Percentiles rank a stretch among this genome's conserved stretches.
Evolutionary conservation across 345 rosid species (phyloP).

Genomic region (Mercurialis annua): DNA sequence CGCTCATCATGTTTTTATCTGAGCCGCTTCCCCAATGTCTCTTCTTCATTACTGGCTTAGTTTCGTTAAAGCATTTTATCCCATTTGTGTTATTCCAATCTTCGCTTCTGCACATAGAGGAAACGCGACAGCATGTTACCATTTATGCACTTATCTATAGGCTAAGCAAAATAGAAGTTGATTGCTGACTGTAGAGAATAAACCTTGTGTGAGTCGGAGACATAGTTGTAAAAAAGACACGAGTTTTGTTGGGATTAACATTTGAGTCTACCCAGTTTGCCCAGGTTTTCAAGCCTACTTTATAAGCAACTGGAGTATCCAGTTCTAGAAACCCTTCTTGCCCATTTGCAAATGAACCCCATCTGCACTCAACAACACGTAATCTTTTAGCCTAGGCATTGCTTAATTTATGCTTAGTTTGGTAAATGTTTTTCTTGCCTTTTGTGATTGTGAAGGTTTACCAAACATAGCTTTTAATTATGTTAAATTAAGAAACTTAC

Average conservation of each 20-base stretch:
- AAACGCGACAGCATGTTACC: background rate
- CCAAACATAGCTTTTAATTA: background rate
- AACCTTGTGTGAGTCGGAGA: slow-evolving; percentile 43
- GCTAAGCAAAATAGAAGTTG: too few species aligned
- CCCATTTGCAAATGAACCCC: slow-evolving; percentile 40
- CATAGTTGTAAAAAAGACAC: slow-evolving; percentile 45
- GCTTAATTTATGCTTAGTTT: too few species aligned
- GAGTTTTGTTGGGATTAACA: slow-evolving; percentile 36
- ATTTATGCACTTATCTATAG: too few species aligned
- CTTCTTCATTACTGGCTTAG: slow-evolving; percentile 65
- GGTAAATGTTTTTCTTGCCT: too few species aligned
- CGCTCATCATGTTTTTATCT: slow-evolving; percentile 71
- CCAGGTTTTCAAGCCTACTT: slow-evolving; percentile 40
- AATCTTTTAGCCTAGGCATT: background rate
- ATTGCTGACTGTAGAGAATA: background rate
- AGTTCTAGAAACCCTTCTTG: slow-evolving; percentile 34
- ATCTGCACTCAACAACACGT: slow-evolving; percentile 20
- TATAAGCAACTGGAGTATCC: slow-evolving; percentile 38
- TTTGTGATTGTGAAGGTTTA: too few species aligned
- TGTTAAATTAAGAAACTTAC: slow-evolving; percentile 6
- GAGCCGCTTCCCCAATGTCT: slow-evolving; percentile 59
- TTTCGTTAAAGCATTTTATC: slow-evolving; percentile 80
- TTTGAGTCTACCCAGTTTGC: slow-evolving; percentile 44
- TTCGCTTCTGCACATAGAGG: slow-evolving; percentile 37
- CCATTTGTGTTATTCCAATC: slow-evolving; percentile 72